These are phyloP conservation scores for Cyanidium caldarium DNA, from an alignment of 23 red algal genomes.

Conservation along the genomic window DNA sequence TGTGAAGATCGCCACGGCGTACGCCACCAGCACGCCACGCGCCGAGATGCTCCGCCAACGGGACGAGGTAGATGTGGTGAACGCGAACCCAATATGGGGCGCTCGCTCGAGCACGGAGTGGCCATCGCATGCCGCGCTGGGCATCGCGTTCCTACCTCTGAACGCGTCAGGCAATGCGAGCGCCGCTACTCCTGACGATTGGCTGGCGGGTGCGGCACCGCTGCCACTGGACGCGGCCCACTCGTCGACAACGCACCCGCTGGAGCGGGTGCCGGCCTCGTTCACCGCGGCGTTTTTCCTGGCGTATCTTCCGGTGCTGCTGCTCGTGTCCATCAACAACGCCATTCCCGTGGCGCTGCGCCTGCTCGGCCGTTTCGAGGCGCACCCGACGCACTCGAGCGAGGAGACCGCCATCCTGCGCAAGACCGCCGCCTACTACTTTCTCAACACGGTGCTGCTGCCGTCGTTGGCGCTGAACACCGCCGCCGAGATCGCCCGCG, in stretches of 20 bases:
- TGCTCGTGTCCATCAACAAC: constrained; percentile 58
- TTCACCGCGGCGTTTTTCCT: constrained; percentile 24
- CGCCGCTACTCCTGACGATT: too few relatives aligned
- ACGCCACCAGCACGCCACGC: background rate
- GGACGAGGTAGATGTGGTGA: background rate
- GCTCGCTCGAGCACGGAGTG: too few relatives aligned
- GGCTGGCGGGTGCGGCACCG: too few relatives aligned
- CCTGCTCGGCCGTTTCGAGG: constrained; percentile 34
- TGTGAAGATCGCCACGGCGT: background rate
- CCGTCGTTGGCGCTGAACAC: constrained; percentile 86
- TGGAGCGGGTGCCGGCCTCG: background rate
- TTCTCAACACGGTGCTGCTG: constrained; percentile 80
- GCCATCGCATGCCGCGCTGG: too few relatives aligned
- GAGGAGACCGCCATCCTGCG: constrained; percentile 86
- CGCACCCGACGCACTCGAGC: constrained; percentile 48
- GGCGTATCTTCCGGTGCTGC: constrained; percentile 59
- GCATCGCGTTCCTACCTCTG: too few relatives aligned
- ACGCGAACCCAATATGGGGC: too few relatives aligned
- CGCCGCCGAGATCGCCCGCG: constrained; percentile 57
- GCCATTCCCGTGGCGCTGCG: constrained; percentile 60
- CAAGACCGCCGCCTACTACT: constrained; percentile 79
- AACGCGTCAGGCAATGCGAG: too few relatives aligned
- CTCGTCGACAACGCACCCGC: too few relatives aligned
- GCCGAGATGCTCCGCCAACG: background rate
- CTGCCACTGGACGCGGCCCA: too few relatives aligned